A percentile compares a stretch with the other conserved stretches of the same genome.
Conservation (phyloP, 2,329 filamentous ascomycete genomes). For the Claviceps sp. region DNA sequence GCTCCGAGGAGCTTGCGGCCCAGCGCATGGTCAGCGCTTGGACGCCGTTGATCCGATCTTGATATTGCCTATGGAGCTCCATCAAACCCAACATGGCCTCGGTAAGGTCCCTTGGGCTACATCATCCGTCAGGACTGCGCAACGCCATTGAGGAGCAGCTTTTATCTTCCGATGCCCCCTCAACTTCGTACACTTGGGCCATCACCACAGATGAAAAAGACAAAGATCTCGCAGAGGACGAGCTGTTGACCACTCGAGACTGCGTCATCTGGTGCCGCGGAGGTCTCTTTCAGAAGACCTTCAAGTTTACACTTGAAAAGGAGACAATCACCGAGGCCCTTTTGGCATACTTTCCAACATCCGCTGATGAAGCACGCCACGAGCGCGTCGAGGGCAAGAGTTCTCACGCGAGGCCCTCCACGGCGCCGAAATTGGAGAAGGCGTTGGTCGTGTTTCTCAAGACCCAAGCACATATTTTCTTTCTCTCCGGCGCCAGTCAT, state of each 20-base stretch:
- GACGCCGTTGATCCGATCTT: neutral
- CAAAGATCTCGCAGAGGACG: slow-evolving; percentile 49
- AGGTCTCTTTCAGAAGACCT: slow-evolving; percentile 70
- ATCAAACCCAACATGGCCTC: slow-evolving; percentile 55
- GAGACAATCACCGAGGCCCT: slow-evolving; percentile 78
- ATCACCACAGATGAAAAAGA: slow-evolving; percentile 32
- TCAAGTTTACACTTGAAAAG: slow-evolving; percentile 75
- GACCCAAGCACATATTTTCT: slow-evolving; percentile 87
- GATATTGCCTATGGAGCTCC: slow-evolving; percentile 19
- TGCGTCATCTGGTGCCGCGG: slow-evolving; percentile 85
- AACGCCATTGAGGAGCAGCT: slow-evolving; percentile 74
- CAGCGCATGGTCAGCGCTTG: neutral
- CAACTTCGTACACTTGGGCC: slow-evolving; percentile 64
- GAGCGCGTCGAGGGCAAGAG: slow-evolving; percentile 3
- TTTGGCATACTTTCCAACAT: slow-evolving; percentile 64
- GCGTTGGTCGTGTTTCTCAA: slow-evolving; percentile 85
- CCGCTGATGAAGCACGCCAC: slow-evolving; percentile 22
- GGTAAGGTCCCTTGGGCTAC: slow-evolving; percentile 79
- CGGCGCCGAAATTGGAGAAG: slow-evolving; percentile 31
- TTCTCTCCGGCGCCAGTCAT: slow-evolving; percentile 75
- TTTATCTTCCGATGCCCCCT: slow-evolving; percentile 51
- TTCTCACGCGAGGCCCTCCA: slow-evolving; percentile 5
- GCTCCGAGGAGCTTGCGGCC: neutral
- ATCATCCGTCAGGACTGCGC: slow-evolving; percentile 71
- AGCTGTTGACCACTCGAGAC: slow-evolving; percentile 60